Conservation (phyloP, 192 early-diverging fungal genomes). For the Neocallimastix lanati region DNA sequence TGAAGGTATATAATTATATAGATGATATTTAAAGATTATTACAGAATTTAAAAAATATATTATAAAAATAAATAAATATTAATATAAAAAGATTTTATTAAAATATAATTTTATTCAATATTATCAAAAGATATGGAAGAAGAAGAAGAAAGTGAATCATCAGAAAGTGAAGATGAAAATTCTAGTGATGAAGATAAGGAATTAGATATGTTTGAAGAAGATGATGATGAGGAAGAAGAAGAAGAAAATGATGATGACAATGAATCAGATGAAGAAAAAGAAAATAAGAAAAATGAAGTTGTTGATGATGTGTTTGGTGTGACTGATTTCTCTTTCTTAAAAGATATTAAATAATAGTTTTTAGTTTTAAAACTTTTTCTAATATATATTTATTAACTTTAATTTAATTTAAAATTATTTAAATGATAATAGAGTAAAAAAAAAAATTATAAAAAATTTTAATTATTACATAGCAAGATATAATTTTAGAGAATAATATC, state of each 20-base stretch:
- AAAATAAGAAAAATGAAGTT: not conserved
- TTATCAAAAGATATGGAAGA: not conserved
- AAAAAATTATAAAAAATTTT: too few relatives aligned
- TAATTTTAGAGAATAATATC: too few relatives aligned
- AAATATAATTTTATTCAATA: not conserved
- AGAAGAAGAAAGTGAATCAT: not conserved
- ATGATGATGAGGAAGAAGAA: not conserved
- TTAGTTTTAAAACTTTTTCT: too few relatives aligned
- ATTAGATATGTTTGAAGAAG: not conserved
- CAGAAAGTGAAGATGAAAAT: not conserved
- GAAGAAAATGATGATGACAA: not conserved
- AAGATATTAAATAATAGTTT: not conserved
- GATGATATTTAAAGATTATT: too few relatives aligned
- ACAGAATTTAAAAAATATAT: too few relatives aligned
- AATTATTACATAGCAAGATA: too few relatives aligned
- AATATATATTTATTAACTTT: too few relatives aligned
- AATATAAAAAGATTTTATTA: too few relatives aligned
- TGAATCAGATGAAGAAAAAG: not conserved
- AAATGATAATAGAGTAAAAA: too few relatives aligned
- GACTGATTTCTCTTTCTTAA: not conserved
- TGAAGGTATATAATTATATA: not conserved
- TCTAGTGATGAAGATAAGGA: not conserved
- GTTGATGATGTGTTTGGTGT: not conserved
- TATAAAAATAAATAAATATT: too few relatives aligned
- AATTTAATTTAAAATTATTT: too few relatives aligned